These are phyloP conservation scores for Talaromyces rugulosus DNA, from an alignment of 2,329 filamentous ascomycete genomes.

Conservation along the genomic window DNA sequence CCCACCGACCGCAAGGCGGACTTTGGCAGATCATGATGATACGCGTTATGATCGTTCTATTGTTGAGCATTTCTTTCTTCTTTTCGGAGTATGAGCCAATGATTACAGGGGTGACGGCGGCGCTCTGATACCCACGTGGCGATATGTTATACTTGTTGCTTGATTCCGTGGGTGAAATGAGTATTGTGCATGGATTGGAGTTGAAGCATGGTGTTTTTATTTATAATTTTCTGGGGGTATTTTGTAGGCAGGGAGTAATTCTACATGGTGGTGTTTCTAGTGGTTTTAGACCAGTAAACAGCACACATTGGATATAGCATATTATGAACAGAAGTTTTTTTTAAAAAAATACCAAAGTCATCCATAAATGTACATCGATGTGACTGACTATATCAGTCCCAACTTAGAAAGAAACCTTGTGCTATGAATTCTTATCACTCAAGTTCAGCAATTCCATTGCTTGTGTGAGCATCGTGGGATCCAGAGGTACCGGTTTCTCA, in stretches of 20 bases:
- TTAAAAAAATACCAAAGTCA: neutral
- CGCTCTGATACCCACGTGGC: slow-evolving; percentile 1
- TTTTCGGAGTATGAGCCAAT: neutral
- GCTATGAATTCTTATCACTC: slow-evolving; percentile 5
- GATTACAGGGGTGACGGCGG: neutral
- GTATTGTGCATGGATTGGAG: slow-evolving; percentile 11
- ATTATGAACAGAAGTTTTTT: neutral
- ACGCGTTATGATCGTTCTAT: neutral
- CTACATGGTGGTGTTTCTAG: neutral
- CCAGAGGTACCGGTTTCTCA: slow-evolving; percentile 9
- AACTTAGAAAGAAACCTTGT: no score
- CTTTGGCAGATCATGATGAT: neutral
- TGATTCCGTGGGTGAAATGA: neutral
- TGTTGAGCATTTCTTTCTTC: neutral
- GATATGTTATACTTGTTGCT: neutral
- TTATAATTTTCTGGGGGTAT: neutral
- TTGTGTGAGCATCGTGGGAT: slow-evolving; percentile 27
- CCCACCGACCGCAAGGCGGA: neutral
- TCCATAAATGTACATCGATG: neutral
- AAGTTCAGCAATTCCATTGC: slow-evolving; percentile 33
- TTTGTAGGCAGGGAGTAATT: neutral
- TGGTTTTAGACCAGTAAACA: neutral
- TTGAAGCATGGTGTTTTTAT: slow-evolving; percentile 5
- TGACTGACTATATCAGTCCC: neutral
- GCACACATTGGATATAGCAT: neutral